These are phyloP conservation scores for Aspergillus mulundensis DNA, from an alignment of 495 filamentous ascomycete genomes.

Conservation along the genomic window DNA sequence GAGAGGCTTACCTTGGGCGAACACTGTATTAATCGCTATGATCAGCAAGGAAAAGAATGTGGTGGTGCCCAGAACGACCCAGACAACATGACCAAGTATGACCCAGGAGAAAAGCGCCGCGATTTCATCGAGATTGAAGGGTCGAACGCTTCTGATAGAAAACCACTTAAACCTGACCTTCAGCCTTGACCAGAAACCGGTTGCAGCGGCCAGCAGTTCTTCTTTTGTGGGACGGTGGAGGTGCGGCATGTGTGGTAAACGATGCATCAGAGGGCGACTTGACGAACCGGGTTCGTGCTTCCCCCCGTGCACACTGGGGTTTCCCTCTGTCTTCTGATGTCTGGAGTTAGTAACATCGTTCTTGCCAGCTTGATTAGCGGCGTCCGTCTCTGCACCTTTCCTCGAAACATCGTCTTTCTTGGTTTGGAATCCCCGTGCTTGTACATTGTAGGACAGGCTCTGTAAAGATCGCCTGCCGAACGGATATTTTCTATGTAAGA, in stretches of 20 bases:
- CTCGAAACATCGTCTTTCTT: constrained; percentile 19
- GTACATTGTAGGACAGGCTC: constrained; percentile 15
- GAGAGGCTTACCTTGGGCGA: constrained; percentile 72
- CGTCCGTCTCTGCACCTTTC: constrained; percentile 7
- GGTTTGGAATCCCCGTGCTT: constrained; percentile 37
- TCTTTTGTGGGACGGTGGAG: constrained; percentile 87
- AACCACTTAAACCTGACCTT: constrained; percentile 97
- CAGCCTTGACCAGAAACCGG: constrained; percentile 85
- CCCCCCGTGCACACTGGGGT: constrained; percentile 7
- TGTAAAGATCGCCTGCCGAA: constrained; percentile 15
- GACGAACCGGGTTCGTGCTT: constrained; percentile 14
- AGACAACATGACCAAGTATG: constrained; percentile 85
- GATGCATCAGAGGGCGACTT: constrained; percentile 53
- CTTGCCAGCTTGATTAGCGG: constrained; percentile 4
- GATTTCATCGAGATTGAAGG: constrained; percentile 94
- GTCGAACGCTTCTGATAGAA: constrained; percentile 89
- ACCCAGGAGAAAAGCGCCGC: constrained; percentile 95
- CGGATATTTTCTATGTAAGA: constrained; percentile 20
- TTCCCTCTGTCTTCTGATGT: background rate
- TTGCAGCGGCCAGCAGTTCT: constrained; percentile 87
- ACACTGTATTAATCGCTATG: constrained; percentile 87
- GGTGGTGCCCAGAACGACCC: constrained; percentile 92
- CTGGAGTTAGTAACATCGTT: constrained; percentile 8
- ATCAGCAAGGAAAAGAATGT: constrained; percentile 94
- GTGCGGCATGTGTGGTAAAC: constrained; percentile 64